Percentiles rank a stretch among this genome's conserved stretches.
Conservation (phyloP, 2,329 filamentous ascomycete genomes). For the Beauveria australis region DNA sequence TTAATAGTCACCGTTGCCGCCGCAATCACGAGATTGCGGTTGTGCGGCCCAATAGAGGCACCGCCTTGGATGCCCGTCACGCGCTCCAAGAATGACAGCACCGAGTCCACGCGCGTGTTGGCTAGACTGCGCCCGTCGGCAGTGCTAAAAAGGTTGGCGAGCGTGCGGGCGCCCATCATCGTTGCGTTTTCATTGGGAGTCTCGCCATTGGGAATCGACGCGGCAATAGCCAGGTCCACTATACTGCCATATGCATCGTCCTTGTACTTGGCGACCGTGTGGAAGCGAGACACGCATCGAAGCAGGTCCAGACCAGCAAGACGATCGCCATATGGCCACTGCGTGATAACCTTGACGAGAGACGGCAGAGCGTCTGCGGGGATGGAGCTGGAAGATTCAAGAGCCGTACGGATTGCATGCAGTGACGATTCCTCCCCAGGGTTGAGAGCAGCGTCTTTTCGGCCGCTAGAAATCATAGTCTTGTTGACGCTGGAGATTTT, state of each 20-base stretch:
- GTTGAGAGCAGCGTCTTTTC: constrained; percentile 67
- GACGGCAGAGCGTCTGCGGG: constrained; percentile 49
- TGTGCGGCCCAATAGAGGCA: constrained; percentile 44
- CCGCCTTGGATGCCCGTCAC: constrained; percentile 45
- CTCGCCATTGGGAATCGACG: constrained; percentile 33
- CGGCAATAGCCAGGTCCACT: constrained; percentile 44
- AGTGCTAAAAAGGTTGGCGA: constrained; percentile 78
- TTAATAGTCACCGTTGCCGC: constrained; percentile 79
- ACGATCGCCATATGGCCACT: constrained; percentile 74
- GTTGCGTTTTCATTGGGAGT: constrained; percentile 67
- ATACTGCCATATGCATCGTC: constrained; percentile 48
- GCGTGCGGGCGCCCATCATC: constrained; percentile 76
- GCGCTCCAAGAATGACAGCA: constrained; percentile 55
- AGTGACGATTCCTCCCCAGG: constrained; percentile 61
- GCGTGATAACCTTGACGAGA: constrained; percentile 62
- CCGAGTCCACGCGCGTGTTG: constrained; percentile 47
- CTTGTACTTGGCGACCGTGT: constrained; percentile 54
- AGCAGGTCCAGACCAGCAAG: constrained; percentile 81
- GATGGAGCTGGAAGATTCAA: constrained; percentile 51
- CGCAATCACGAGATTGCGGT: constrained; percentile 77
- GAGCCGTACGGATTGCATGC: constrained; percentile 48
- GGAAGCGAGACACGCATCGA: constrained; percentile 67
- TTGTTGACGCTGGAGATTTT: constrained; percentile 71
- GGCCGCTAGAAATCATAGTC: constrained; percentile 59
- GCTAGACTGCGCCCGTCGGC: constrained; percentile 60